phyloP scores from a whole-genome alignment of 305 asterid species.

The Caryopteris hybrid region DNA sequence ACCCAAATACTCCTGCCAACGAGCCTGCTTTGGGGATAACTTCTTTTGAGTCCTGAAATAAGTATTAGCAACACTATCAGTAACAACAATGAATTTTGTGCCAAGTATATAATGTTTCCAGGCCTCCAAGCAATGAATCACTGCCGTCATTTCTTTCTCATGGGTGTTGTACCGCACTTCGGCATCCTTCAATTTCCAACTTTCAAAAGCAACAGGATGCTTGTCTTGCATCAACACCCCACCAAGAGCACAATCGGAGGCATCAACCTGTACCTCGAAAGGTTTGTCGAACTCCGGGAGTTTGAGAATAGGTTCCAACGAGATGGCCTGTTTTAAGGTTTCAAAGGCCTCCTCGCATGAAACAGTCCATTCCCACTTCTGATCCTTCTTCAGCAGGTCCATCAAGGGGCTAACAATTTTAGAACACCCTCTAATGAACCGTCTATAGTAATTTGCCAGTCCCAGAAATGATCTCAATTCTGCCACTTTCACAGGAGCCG shows the following conservation, averaged over 20 bases:
- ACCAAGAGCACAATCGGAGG: neutral
- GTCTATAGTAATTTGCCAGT: neutral
- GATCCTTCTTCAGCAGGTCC: neutral
- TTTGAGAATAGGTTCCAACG: neutral
- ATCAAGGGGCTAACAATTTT: neutral
- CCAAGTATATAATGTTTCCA: too few species aligned
- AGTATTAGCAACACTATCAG: too few species aligned
- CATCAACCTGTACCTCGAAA: neutral
- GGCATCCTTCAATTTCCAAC: neutral
- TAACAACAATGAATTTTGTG: too few species aligned
- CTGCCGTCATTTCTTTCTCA: neutral
- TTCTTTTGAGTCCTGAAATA: too few species aligned
- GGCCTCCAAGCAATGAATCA: neutral
- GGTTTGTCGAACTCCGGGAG: neutral
- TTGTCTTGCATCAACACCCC: neutral
- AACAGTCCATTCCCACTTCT: too few species aligned
- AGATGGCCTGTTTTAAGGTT: neutral
- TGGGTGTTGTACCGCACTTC: too few species aligned
- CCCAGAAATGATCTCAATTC: neutral
- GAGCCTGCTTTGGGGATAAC: too few species aligned
- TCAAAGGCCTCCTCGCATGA: neutral
- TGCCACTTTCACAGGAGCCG: too few species aligned
- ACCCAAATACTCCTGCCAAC: too few species aligned
- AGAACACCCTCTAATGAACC: neutral
- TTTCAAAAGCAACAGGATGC: neutral